Base-by-base conservation (phyloP, 2,329 filamentous ascomycete genomes). In the Cladorrhinum sp. region DNA sequence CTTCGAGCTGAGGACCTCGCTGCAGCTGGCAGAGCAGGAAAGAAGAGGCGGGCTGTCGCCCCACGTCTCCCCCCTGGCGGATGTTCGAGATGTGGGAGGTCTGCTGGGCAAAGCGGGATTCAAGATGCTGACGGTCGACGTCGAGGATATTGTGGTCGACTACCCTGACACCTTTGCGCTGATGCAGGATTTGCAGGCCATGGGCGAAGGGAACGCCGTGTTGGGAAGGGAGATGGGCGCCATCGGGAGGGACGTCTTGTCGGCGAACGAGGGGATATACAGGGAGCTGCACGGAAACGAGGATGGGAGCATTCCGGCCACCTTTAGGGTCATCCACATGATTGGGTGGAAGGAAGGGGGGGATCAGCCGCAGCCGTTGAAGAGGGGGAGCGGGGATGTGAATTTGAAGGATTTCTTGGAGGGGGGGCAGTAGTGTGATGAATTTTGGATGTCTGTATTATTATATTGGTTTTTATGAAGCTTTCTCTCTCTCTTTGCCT, bases 281-380 rank as follows among this genome's bases (percentile, higher is more conserved):
- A 83, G 86, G 53, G 87, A 89, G 72, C 77, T 99, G 60, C 92
- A 99, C 74, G 93, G 91, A 18, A 92, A 96, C 69, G 83, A 87
- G 49, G 89, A 91, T 69, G 89, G 84, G 20, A 85, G 79, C 1
- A 81, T 95, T 64, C 95, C 95, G 0, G 95, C 95, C 1, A 99
- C 95, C 0, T 99, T 97, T 72, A 84, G 95, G 67, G 83, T 96
- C 68, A 97, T 99, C 64, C 96, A 95, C 75, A 97, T 98, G 93
- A 99, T 99, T 75, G 95, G 95, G 0, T 99, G 95, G 95, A 96
- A 94, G 73, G 90, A 93, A 67, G 88, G 90, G 1, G 82, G 84
- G 28, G 85, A 87, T 57, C 93, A 98, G 76, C 81, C 88, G 1
- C 81, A 94, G 75, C 93, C 95, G 4, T 77, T 98, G 61, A 77